Evolutionary conservation across 2,329 filamentous ascomycete genomes (phyloP).

Genomic region (Emericellopsis atlantica): DNA sequence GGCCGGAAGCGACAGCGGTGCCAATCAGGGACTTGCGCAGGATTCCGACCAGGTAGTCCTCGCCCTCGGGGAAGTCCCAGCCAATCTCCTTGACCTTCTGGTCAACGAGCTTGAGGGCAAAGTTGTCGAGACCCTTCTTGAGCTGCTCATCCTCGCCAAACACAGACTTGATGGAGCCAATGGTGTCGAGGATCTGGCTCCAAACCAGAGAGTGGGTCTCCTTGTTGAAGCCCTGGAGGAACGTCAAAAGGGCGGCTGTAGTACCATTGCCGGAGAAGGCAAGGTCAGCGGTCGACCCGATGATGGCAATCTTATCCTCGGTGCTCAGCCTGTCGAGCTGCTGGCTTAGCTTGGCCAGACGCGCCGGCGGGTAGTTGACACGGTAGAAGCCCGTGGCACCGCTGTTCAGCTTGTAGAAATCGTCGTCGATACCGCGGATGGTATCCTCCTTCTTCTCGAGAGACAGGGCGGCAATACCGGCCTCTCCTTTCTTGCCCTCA

Average conservation of each 20-base stretch:
- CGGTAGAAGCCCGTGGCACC: conserved; percentile 82
- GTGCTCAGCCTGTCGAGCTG: conserved; percentile 65
- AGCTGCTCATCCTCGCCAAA: conserved; percentile 68
- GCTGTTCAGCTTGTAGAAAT: conserved; percentile 90
- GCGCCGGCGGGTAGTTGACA: conserved; percentile 81
- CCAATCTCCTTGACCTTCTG: conserved; percentile 68
- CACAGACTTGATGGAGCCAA: conserved; percentile 69
- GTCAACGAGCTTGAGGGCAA: conserved; percentile 64
- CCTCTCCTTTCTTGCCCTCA: conserved; percentile 57
- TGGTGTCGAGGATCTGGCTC: conserved; percentile 68
- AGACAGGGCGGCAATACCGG: conserved; percentile 50
- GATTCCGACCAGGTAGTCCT: conserved; percentile 73
- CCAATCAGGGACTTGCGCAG: conserved; percentile 71
- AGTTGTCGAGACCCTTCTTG: conserved; percentile 61
- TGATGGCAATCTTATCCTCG: conserved; percentile 84
- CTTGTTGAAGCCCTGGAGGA: conserved; percentile 70
- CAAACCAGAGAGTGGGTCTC: conserved; percentile 85
- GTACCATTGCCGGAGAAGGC: conserved; percentile 77
- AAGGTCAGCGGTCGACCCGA: conserved; percentile 81
- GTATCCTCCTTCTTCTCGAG: conserved; percentile 67
- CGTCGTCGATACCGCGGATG: conserved; percentile 58
- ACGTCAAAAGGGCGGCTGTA: conserved; percentile 68
- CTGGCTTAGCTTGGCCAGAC: conserved; percentile 67
- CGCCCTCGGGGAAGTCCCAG: conserved; percentile 68
- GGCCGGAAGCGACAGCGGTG: conserved; percentile 62